phyloP scores from a whole-genome alignment of 495 filamentous ascomycete species.

The Neurospora tetraspora region DNA sequence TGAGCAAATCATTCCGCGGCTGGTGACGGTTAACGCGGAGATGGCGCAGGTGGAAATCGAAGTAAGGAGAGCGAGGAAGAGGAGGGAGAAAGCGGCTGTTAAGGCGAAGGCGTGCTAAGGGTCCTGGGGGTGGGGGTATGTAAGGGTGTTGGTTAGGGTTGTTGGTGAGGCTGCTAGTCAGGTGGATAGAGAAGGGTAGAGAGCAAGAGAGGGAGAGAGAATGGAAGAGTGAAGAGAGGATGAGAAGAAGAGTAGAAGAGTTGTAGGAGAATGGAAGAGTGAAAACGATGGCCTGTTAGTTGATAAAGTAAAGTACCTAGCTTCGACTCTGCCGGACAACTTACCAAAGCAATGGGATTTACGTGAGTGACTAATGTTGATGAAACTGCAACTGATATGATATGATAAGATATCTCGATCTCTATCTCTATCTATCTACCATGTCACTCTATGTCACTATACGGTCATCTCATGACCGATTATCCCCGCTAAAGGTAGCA shows the following conservation, averaged over 20 bases:
- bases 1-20: constrained; percentile 33
- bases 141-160: neutral
- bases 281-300: neutral
- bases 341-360: neutral
- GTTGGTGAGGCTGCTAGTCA: neutral
- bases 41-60: constrained; percentile 42
- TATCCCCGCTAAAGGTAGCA: neutral
- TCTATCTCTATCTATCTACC: neutral
- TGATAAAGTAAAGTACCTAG: neutral
- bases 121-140: neutral
- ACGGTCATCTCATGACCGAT: too few relatives aligned
- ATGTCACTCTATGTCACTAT: neutral
- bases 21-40: constrained; percentile 33
- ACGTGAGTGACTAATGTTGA: neutral
- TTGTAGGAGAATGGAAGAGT: neutral
- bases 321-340: neutral
- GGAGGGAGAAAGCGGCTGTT: constrained; percentile 29
- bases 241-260: neutral
- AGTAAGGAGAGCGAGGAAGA: constrained; percentile 41
- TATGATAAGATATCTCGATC: neutral
- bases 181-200: neutral
- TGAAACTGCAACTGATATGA: neutral
- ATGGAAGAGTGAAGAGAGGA: neutral
- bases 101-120: neutral
- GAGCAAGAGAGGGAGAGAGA: neutral